phyloP scores from a whole-genome alignment of 2,329 filamentous ascomycete genomes.

The Colletotrichum sp. region DNA sequence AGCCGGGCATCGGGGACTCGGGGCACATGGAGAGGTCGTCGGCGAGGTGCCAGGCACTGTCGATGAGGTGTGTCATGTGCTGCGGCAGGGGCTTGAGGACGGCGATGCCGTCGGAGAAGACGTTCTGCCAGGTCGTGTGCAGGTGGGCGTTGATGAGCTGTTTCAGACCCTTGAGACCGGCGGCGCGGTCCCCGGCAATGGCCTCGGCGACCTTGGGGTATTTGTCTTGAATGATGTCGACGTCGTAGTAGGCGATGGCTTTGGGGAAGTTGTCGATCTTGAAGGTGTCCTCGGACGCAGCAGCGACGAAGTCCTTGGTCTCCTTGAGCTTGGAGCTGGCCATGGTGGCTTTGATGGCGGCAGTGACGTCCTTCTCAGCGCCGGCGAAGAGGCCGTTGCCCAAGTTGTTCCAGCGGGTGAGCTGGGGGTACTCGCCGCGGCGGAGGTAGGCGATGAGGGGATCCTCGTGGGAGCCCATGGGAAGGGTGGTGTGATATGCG shows the following conservation, averaged over 20 bases:
- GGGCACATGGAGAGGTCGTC: constrained; percentile 78
- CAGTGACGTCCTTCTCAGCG: constrained; percentile 66
- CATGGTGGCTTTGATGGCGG: constrained; percentile 66
- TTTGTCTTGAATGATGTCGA: constrained; percentile 62
- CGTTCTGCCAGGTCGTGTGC: constrained; percentile 83
- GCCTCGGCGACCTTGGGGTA: constrained; percentile 73
- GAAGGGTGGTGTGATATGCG: constrained; percentile 79
- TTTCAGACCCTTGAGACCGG: constrained; percentile 71
- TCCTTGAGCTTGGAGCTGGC: constrained; percentile 58
- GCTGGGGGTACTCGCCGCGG: constrained; percentile 73
- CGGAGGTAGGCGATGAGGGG: constrained; percentile 74
- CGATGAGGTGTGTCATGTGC: constrained; percentile 75
- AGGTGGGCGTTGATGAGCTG: constrained; percentile 84
- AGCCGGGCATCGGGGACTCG: constrained; percentile 71
- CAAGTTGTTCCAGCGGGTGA: constrained; percentile 78
- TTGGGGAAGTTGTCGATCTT: constrained; percentile 67
- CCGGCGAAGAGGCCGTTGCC: constrained; percentile 78
- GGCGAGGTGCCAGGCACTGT: constrained; percentile 75
- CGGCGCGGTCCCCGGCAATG: constrained; percentile 59
- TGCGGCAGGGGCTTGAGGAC: constrained; percentile 81
- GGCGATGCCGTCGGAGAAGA: constrained; percentile 77
- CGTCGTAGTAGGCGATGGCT: constrained; percentile 80
- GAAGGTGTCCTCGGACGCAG: constrained; percentile 65
- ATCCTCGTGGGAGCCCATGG: constrained; percentile 82
- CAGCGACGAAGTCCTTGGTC: constrained; percentile 68